Evolutionary conservation across 1,284 basidiomycete genomes (phyloP), one percentile per base, ranked within the genome.

Genomic region (Inonotus hispidus): DNA sequence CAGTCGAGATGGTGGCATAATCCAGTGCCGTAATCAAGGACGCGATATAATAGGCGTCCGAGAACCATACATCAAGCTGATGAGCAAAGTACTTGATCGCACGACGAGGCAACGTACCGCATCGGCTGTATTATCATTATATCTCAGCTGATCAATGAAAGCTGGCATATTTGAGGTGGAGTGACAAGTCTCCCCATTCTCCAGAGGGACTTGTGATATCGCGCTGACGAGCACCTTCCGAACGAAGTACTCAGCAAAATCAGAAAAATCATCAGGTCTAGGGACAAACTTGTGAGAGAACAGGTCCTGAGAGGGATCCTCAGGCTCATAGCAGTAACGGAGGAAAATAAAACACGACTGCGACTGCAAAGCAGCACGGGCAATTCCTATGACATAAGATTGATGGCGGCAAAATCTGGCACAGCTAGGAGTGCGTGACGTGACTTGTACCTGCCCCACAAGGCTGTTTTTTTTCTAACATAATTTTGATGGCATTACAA

Each of bases 121-220:
- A 71, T 98, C 98, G 19, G 86, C 82, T 2, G 93, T 95, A 71
- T 98, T 99, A 74, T 98, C 95, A 72, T 99, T 98, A 72, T 93
- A 94, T 2, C 87, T 82, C 16, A 99, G 77, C 66, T 97, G 85
- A 69, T 97, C 93, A 66, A 97, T 87, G 47, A 99, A 78, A 97
- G 93, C 61, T 88, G 87, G 59, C 94, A 85, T n/a, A 97, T 92
- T 61, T 95, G 85, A 0, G 87, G 82, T 38, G 93, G 92, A 0
- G n/a, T n/a, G n/a, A n/a, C n/a, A n/a, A n/a, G 93, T 89, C 71
- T 92, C 92, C 29, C 92, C 92, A 64, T 88, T 88, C 66, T 89
- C 87, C 68, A 95, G 92, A 19, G 93, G 88, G 53, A 95, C 85
- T 68, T 87, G 83, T 1, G 93, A 90, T 57, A 97, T 87, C 16